Evolutionary conservation across 1,284 basidiomycete species (phyloP).

Genomic region (Apiotrichum montevideense): DNA sequence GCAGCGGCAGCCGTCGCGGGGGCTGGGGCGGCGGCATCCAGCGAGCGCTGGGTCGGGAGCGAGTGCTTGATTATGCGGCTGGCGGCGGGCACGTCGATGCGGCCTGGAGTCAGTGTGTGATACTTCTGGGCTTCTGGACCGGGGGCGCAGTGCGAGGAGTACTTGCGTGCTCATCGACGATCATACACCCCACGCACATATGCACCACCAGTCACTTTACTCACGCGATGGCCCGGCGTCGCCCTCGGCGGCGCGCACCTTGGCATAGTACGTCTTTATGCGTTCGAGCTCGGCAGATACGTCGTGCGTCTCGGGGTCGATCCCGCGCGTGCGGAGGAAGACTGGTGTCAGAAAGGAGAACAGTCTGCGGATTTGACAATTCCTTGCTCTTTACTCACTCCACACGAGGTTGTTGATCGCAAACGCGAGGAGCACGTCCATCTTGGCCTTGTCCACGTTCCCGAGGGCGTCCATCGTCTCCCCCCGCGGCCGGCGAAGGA

Average conservation of each 20-base stretch:
- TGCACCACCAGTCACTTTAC: conserved; percentile 6
- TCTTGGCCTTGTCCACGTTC: conserved; percentile 33
- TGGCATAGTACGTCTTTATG: conserved; percentile 40
- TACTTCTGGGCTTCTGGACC: too few relatives aligned
- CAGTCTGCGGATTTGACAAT: neutral
- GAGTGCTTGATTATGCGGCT: conserved; percentile 33
- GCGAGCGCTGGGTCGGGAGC: conserved; percentile 15
- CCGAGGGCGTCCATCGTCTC: conserved; percentile 3
- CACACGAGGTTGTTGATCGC: conserved; percentile 42
- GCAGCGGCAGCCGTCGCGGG: conserved; percentile 17
- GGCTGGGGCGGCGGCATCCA: neutral
- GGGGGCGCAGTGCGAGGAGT: too few relatives aligned
- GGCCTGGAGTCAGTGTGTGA: neutral
- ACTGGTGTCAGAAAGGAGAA: conserved; percentile 20
- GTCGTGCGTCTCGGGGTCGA: conserved; percentile 39
- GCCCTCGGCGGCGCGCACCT: conserved; percentile 33
- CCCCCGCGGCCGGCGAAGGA: conserved; percentile 7
- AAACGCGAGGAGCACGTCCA: conserved; percentile 37
- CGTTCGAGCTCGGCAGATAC: conserved; percentile 38
- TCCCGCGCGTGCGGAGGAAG: conserved; percentile 40
- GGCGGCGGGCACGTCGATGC: conserved; percentile 35
- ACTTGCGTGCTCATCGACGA: too few relatives aligned
- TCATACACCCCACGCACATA: too few relatives aligned
- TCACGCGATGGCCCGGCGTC: conserved; percentile 21
- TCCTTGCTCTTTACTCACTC: conserved; percentile 23